Evolutionary conservation across 192 early-diverging fungal genomes (phyloP).

Genomic region (Umbelopsis vinacea): DNA sequence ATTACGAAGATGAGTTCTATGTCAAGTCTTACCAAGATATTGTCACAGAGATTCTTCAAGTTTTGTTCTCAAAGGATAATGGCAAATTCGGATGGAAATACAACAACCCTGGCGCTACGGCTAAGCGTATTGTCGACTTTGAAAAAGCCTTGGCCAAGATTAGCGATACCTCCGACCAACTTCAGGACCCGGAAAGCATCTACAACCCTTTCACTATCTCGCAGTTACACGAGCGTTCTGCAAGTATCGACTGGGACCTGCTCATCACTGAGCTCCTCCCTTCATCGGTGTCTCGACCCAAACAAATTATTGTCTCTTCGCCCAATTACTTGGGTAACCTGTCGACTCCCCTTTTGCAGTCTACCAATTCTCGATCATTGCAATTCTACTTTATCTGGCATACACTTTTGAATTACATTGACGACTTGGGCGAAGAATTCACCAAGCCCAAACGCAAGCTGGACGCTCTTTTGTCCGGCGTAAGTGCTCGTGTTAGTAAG

Average conservation of each 20-base stretch:
- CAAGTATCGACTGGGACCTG: constrained; percentile 43
- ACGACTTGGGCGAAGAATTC: constrained; percentile 43
- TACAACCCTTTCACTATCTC: constrained; percentile 53
- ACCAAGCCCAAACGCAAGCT: constrained; percentile 44
- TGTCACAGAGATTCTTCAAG: constrained; percentile 51
- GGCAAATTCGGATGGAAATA: constrained; percentile 25
- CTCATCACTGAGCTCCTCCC: constrained; percentile 42
- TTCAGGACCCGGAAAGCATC: constrained; percentile 51
- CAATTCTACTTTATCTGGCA: constrained; percentile 61
- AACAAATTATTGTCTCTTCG: constrained; percentile 33
- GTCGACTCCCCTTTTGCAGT: constrained; percentile 38
- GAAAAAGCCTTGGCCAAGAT: constrained; percentile 61
- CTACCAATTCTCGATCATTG: constrained; percentile 39
- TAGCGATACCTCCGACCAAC: constrained; percentile 48
- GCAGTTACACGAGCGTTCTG: constrained; percentile 34
- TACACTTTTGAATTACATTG: constrained; percentile 40
- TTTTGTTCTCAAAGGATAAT: constrained; percentile 28
- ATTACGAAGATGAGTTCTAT: constrained; percentile 59
- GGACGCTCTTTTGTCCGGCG: constrained; percentile 47
- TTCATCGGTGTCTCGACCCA: constrained; percentile 23
- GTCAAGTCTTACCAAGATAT: constrained; percentile 42
- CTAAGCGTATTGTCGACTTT: constrained; percentile 62
- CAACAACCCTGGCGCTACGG: constrained; percentile 30
- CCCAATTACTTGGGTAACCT: constrained; percentile 39
- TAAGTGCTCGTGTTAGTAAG: constrained; percentile 45